Evolutionary conservation across 75 land plant genomes (phyloP), one percentile per base, ranked within the genome.

Genomic region (Pseudotsuga menziesii): DNA sequence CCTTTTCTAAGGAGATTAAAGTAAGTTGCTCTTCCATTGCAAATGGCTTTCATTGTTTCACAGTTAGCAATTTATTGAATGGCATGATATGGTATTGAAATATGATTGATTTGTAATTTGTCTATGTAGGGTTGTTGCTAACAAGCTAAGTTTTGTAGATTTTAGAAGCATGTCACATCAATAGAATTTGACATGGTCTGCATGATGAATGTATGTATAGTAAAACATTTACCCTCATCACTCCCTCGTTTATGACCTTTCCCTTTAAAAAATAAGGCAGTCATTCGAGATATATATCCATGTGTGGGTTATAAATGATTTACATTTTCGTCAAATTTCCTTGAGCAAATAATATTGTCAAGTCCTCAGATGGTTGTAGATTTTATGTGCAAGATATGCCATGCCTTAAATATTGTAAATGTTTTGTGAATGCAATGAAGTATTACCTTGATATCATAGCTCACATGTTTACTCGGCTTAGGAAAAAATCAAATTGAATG

Each of bases 111-210:
- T 17, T 66, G 29, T 66, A 26, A 16, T 39, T 66, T 17, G 44
- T 66, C 70, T n/a, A 2, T 73, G 57, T 85, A 93, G 96, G 79
- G 2, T 76, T 17, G 74, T 94, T 2, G 76, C 88, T 23, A 81
- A 72, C 55, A 91, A 87, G 92, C 88, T 94, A 61, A 80, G 79
- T 19, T 39, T 67, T 11, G 88, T 94, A 61, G 91, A 87, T 61
- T 61, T 94, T 29, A 58, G 76, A 60, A 84, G 84, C 60, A 82
- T 94, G 55, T 80, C 79, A 15, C 97, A 90, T 83, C 92, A 87
- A 56, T 88, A 94, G 75, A 94, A 90, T 89, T 88, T 94, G 32
- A 90, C 97, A 25, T 94, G 91, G 84, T 85, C 60, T 94, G 94
- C 88, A 90, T 94, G 87, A 91, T 94, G 94, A 94, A 92, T 81